phyloP scores from a whole-genome alignment of 2,329 filamentous ascomycete species.

The Bipolaris bicolor region DNA sequence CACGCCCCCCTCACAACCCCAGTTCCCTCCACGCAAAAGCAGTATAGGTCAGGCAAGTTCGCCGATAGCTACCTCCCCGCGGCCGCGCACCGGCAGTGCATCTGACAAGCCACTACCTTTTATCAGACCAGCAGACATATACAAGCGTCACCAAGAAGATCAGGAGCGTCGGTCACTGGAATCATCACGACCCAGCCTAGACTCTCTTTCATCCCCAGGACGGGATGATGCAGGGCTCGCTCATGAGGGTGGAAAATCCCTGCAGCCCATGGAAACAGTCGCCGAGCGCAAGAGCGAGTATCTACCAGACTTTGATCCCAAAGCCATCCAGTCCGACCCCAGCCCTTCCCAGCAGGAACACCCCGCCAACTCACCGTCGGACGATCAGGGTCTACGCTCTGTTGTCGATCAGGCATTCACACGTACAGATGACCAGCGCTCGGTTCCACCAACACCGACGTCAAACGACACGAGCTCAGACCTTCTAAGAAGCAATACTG shows the following conservation, averaged over 20 bases:
- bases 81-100: slow-evolving; percentile 39
- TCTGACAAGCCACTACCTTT: slow-evolving; percentile 65
- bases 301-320: slow-evolving; percentile 52
- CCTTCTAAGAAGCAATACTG: slow-evolving; percentile 65
- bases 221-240: slow-evolving; percentile 30
- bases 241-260: slow-evolving; percentile 29
- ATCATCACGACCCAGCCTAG: slow-evolving; percentile 62
- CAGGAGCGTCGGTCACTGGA: slow-evolving; percentile 64
- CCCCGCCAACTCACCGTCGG: slow-evolving; percentile 24
- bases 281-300: slow-evolving; percentile 66
- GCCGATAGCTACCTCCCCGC: slow-evolving; percentile 31
- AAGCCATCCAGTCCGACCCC: slow-evolving; percentile 13
- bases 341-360: slow-evolving; percentile 16
- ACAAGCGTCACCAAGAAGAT: slow-evolving; percentile 73
- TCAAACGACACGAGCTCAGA: slow-evolving; percentile 53
- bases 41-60: slow-evolving; percentile 59
- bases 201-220: slow-evolving; percentile 51
- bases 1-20: slow-evolving; percentile 42
- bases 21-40: slow-evolving; percentile 67
- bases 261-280: slow-evolving; percentile 58
- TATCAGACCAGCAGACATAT: slow-evolving; percentile 77
- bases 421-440: slow-evolving; percentile 60
- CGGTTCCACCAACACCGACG: slow-evolving; percentile 59
- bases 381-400: slow-evolving; percentile 46
- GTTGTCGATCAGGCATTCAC: slow-evolving; percentile 72